Base-by-base conservation (phyloP, 2,329 filamentous ascomycete species). In the Colletotrichum euphorbiae region DNA sequence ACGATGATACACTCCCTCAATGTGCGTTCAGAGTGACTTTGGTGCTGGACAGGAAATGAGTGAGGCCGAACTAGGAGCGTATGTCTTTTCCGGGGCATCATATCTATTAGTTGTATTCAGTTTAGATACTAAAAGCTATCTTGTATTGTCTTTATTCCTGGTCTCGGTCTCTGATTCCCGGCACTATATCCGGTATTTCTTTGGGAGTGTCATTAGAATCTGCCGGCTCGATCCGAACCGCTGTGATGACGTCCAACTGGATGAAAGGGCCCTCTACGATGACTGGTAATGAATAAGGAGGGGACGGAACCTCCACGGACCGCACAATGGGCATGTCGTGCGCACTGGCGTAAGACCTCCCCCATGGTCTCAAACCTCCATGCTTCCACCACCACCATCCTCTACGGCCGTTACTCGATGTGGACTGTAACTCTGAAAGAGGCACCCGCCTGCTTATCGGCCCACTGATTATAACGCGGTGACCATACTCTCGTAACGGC, bases 181-280 rank as follows among this genome's bases (percentile, higher is more conserved):
- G 6, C 15, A 6, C n/a, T 19, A 19, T 19, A 6, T 19, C 12
- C 7, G 51, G 33, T 24, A 28, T 54, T 28, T 54, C 36, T 40
- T 54, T 54, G 5, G 31, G 9, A 19, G 9, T 21, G 1, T 40
- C 51, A n/a, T 31, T 19, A 40, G 51, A 31, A 24, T 64, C 46
- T 19, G 24, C 31, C 8, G 40, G 28, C 71, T 83, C 81, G 0
- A 82, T 77, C 4, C 79, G 77, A 1, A 83, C 80, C 3, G 74
- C 80, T 11, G 80, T 83, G 2, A 82, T 76, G 2, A 79, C 79
- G 58, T 83, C 80, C 74, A 82, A 80, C 69, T 83, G 81, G 12
- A 82, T 82, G 28, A 45, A 56, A 7, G 55, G 62, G 4, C 66
- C 62, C 5, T 61, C 50, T 36, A 64, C 42, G 15, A 45, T 46